These are phyloP conservation scores for Aechmea fasciata DNA, from an alignment of 176 grass and related monocot genomes.

Conservation along the genomic window DNA sequence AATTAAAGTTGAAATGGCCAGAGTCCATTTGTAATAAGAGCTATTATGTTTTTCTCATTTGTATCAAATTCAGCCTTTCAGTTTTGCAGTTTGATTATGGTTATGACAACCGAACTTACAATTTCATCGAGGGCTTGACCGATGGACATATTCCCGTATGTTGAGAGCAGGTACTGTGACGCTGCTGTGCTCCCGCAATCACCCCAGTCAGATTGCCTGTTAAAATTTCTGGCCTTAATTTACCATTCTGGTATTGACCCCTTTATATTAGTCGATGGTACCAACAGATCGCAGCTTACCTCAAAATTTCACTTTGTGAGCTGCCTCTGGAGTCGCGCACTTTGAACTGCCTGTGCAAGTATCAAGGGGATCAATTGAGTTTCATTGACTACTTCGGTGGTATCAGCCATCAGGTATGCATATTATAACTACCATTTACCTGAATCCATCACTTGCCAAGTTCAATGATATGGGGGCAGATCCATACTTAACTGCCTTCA, in stretches of 20 bases:
- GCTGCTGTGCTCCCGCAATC: slow-evolving; percentile 10
- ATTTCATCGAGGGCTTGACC: slow-evolving; percentile 31
- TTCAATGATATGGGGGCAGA: slow-evolving; percentile 29
- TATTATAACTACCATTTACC: slow-evolving; percentile 20
- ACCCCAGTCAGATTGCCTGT: slow-evolving; percentile 27
- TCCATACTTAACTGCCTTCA: slow-evolving; percentile 54
- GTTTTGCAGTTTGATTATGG: neutral
- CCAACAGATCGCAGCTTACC: neutral
- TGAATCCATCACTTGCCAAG: slow-evolving; percentile 18
- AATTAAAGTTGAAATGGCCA: neutral
- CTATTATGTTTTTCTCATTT: too few species aligned
- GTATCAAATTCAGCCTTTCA: neutral
- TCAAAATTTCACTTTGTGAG: neutral
- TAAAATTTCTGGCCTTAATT: slow-evolving; percentile 13
- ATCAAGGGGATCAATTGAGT: neutral
- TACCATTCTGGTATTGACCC: neutral
- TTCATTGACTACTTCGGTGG: neutral
- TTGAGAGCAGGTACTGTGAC: slow-evolving; percentile 37
- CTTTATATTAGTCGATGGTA: neutral
- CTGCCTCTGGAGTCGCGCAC: slow-evolving; percentile 4
- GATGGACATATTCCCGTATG: slow-evolving; percentile 42
- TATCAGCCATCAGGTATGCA: neutral
- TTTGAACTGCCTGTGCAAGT: slow-evolving; percentile 9
- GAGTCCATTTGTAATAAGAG: too few species aligned
- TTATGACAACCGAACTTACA: slow-evolving; percentile 25